Base-by-base conservation (phyloP, 768 basidiomycete species). In the Tricholoma sp. region DNA sequence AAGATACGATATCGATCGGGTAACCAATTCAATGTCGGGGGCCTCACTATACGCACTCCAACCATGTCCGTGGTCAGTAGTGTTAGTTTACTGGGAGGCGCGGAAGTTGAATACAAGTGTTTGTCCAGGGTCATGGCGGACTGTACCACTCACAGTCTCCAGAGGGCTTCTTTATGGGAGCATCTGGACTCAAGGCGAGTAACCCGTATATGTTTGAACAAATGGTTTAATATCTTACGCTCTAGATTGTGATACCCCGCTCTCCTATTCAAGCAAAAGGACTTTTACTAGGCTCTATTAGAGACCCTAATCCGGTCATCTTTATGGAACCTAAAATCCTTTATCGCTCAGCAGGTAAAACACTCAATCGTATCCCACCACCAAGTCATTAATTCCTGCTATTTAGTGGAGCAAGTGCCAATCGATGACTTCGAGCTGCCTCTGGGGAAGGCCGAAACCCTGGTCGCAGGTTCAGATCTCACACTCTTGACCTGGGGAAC, bases 261-360 rank as follows among this genome's bases (percentile, higher is more conserved):
- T 93, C 93, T 2, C 94, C 94, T 0, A 84, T 95, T 35, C 94
- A 98, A 76, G 94, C 93, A n/a, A 97, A 97, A 71, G 94, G 94
- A 0, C 76, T 98, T 1, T 76, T 98, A 4, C 77, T 97, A 8
- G 82, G 84, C 14, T 86, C 93, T 0, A 92, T 98, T 54, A 83
- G 94, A 34, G 94, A 98, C 65, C 91, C 92, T 0, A 95, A 95
- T 65, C 95, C 95, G 0, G 90, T 94, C 12, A 83, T 98, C 45
- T 92, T 98, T 71, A 91, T 98, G 86, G 94, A 98, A 70, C 94
- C 94, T 46, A 87, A 98, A 75, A 82, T 96, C 56, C 75, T 98
- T 12, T 98, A 98, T 69, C 86, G 94, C 51, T 94, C 94, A 46
- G 84, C 94, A 64, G 83, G 89, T 89, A 62, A 50, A 57, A 47